Percentiles rank a stretch among this genome's conserved stretches.
Conservation (phyloP, 371 early-diverging fungal genomes). For the Rhizopus sp. region DNA sequence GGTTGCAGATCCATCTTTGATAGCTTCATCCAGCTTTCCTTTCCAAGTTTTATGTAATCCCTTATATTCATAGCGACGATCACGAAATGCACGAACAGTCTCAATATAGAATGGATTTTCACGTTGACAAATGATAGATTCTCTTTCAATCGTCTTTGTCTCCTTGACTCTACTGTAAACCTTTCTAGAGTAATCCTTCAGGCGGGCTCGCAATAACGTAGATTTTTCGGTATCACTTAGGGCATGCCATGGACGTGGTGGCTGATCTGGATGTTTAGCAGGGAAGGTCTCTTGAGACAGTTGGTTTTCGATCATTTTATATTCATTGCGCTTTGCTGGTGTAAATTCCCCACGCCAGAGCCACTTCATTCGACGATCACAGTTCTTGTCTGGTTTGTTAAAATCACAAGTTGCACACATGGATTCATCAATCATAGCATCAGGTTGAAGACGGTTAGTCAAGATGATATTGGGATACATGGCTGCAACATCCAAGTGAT, state of each 20-base stretch:
- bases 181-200: slow-evolving; percentile 88
- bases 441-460: slow-evolving; percentile 99
- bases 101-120: slow-evolving; percentile 99
- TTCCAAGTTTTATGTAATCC: slow-evolving; percentile 91
- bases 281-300: slow-evolving; percentile 84
- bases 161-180: slow-evolving; percentile 88
- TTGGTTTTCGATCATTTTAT: slow-evolving; percentile 90
- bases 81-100: slow-evolving; percentile 97
- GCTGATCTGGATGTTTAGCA: slow-evolving; percentile 49
- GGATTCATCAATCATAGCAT: slow-evolving; percentile 93
- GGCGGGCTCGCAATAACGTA: slow-evolving; percentile 75
- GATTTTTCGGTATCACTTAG: slow-evolving; percentile 71
- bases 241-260: slow-evolving; percentile 69
- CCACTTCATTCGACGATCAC: slow-evolving; percentile 98
- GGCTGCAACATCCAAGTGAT: slow-evolving; percentile 99
- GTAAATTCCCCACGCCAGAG: slow-evolving; percentile 97
- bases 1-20: slow-evolving; percentile 64
- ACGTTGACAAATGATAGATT: slow-evolving; percentile 96
- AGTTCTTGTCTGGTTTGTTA: slow-evolving; percentile 82
- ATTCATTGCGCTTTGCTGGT: slow-evolving; percentile 90
- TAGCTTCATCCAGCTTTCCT: slow-evolving; percentile 76
- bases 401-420: slow-evolving; percentile 96
- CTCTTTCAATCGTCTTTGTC: slow-evolving; percentile 77
- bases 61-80: slow-evolving; percentile 99
- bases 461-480: slow-evolving; percentile 99